A percentile compares a stretch with the other conserved stretches of the same genome.
phyloP scores from a whole-genome alignment of 2,329 filamentous ascomycete genomes.

The Blastomyces emzantsi region DNA sequence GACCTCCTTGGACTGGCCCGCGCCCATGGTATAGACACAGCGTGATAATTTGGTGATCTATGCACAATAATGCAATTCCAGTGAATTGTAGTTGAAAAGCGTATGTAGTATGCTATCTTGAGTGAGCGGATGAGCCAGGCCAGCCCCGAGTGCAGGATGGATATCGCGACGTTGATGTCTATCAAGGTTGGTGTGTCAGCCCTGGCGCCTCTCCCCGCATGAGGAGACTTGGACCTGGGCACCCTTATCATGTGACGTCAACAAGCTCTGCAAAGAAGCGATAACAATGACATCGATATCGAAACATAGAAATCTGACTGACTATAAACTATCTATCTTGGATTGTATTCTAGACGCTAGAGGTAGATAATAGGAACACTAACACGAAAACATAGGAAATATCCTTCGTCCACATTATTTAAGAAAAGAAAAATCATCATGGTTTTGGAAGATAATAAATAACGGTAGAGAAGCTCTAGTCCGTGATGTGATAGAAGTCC shows the following conservation, averaged over 20 bases:
- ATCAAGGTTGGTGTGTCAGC: not conserved
- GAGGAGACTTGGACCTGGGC: no score
- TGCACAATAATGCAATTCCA: not conserved
- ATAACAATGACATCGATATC: no score
- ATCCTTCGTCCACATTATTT: not conserved
- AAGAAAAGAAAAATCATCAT: not conserved
- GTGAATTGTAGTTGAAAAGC: no score
- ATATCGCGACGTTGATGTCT: not conserved
- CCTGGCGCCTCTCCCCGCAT: no score
- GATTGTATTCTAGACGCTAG: not conserved
- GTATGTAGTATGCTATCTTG: not conserved
- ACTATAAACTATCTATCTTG: not conserved
- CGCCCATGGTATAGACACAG: conserved; percentile 10
- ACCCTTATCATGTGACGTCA: no score
- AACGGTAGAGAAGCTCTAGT: not conserved
- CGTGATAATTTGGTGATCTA: not conserved
- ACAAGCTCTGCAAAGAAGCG: no score
- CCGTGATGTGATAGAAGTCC: not conserved
- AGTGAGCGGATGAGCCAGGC: not conserved
- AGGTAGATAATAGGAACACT: not conserved
- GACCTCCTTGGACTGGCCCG: conserved; percentile 10
- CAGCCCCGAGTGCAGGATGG: not conserved
- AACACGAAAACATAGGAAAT: not conserved
- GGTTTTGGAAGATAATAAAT: not conserved
- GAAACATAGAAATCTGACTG: not conserved